Base-by-base conservation (phyloP, 1,284 basidiomycete species). In the Ceratobasidium sp. region DNA sequence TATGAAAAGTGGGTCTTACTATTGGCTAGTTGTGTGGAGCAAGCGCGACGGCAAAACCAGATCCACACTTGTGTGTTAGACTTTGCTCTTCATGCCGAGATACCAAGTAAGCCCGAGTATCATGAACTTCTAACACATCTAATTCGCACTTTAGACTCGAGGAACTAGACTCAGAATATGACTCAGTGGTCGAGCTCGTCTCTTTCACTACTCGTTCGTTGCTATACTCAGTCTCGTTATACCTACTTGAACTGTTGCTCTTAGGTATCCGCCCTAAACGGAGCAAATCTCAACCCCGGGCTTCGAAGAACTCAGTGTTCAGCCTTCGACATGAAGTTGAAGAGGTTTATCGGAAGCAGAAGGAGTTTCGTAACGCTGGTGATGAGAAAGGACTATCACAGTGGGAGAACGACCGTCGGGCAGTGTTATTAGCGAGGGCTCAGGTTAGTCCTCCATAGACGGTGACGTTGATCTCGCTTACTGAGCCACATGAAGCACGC, bases 71-170 rank as follows among this genome's bases (percentile, higher is more conserved):
- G 20, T 42, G 26, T 28, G 63, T 28, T n/a, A 35, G 63, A 13
- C 23, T 65, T 28, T 65, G 63, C 23, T 3, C 63, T 26, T 31
- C 42, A 3, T 65, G 63, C 31, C 63, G 63, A 42, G 42, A 65
- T 26, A 65, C 63, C 15, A 23, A 42, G 63, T 65, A 42, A 17
- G 63, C 20, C 13, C 33, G 13, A 6, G 3, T 39, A 3, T 10
- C 35, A 8, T 56, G 13, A 3, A 3, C 8, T 26, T 28, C 5
- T 28, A 6, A 26, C 20, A 33, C 10, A 10, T 56, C 31, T 56
- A 33, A 56, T 23, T 5, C 10, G 3, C 20, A 11, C n/a, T 56
- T 28, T 8, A 56, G 54, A 28, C 26, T 56, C 5, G 17, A 28
- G 31, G 20, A 56, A 28, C 26, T 56, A 3, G 28, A 26, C 31